These are phyloP conservation scores for Globisporangium yorkense DNA, from an alignment of 352 stramenopile genomes.

Conservation along the genomic window DNA sequence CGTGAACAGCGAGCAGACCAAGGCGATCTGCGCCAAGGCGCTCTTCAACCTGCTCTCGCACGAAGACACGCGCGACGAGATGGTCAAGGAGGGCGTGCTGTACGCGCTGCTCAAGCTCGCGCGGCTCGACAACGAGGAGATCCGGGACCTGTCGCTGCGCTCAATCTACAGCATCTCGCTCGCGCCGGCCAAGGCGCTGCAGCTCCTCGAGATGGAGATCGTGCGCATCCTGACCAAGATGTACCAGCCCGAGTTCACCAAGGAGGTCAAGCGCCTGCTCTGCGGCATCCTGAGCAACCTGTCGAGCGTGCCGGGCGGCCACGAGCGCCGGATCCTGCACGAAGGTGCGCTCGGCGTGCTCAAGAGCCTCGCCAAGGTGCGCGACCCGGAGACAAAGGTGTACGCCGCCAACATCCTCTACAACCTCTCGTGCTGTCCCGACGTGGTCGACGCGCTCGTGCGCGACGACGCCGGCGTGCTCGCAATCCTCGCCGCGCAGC, in stretches of 20 bases:
- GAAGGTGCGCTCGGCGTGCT: conserved; percentile 62
- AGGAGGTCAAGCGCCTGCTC: conserved; percentile 74
- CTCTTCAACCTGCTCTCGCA: conserved; percentile 86
- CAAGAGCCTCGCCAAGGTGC: conserved; percentile 65
- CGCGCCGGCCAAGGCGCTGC: conserved; percentile 28
- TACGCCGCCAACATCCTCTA: conserved; percentile 80
- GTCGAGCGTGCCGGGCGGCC: conserved; percentile 22
- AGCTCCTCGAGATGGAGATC: conserved; percentile 79
- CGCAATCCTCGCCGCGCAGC: conserved; percentile 49
- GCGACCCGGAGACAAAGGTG: conserved; percentile 75
- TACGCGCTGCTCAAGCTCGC: conserved; percentile 85
- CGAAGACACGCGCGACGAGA: conserved; percentile 63
- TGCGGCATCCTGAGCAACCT: conserved; percentile 76
- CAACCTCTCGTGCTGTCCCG: conserved; percentile 62
- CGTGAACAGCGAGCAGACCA: conserved; percentile 77
- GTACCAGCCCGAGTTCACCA: conserved; percentile 66
- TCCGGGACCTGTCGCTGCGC: conserved; percentile 62
- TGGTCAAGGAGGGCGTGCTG: conserved; percentile 70
- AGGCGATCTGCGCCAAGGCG: conserved; percentile 75
- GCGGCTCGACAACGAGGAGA: conserved; percentile 67
- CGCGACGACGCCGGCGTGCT: conserved; percentile 67
- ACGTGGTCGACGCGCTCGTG: conserved; percentile 50
- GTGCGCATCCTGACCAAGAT: conserved; percentile 68
- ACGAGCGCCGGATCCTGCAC: conserved; percentile 48
- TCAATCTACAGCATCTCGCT: conserved; percentile 80